phyloP scores from a whole-genome alignment of 371 early-diverging fungal genomes.

The Rhizopus sp. region DNA sequence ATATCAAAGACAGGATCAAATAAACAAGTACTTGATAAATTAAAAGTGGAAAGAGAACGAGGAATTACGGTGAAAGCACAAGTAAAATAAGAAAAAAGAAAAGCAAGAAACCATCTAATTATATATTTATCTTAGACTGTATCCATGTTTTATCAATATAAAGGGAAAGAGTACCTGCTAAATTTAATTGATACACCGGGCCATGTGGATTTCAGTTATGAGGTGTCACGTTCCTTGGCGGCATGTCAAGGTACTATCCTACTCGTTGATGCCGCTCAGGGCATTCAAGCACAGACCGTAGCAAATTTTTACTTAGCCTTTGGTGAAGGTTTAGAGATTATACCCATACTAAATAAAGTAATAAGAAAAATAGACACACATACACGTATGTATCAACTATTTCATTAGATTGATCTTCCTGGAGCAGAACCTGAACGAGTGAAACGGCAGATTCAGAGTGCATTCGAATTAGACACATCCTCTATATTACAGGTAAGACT shows the following conservation, averaged over 20 bases:
- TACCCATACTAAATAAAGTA: conserved; percentile 94
- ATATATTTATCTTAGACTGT: conserved; percentile 62
- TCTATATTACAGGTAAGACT: conserved; percentile 42
- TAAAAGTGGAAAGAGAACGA: conserved; percentile 93
- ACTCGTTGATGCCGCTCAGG: conserved; percentile 91
- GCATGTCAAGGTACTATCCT: conserved; percentile 91
- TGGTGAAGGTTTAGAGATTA: conserved; percentile 80
- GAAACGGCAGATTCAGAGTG: conserved; percentile 75
- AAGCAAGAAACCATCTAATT: not conserved
- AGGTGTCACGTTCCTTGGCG: conserved; percentile 89
- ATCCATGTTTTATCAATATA: conserved; percentile 83
- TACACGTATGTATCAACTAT: too few species aligned
- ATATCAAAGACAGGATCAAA: conserved; percentile 70
- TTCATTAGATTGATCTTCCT: conserved; percentile 80
- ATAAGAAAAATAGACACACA: not conserved
- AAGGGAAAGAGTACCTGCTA: conserved; percentile 74
- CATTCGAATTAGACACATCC: conserved; percentile 82
- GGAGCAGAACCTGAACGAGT: conserved; percentile 84
- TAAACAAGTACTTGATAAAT: conserved; percentile 93
- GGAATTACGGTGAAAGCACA: conserved; percentile 98
- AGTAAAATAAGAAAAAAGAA: conserved; percentile 40
- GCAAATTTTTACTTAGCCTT: conserved; percentile 96
- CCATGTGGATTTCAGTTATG: conserved; percentile 86
- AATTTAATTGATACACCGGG: conserved; percentile 94
- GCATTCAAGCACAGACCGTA: conserved; percentile 94